Percentiles rank a stretch among this genome's conserved stretches.
Evolutionary conservation across 2,329 filamentous ascomycete species (phyloP).

Genomic region (Cladosporium phlei): DNA sequence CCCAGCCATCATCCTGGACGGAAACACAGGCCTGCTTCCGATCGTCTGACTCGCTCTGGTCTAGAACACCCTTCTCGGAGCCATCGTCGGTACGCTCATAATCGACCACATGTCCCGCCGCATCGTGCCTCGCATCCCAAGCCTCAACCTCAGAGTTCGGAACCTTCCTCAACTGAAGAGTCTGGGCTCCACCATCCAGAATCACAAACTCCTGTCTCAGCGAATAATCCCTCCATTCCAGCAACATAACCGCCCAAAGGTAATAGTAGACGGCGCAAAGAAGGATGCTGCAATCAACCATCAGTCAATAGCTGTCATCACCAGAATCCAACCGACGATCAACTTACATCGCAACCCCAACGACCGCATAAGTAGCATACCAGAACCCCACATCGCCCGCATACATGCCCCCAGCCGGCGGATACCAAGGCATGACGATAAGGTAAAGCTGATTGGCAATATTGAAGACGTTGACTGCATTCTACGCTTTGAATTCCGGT

Average conservation of each 20-base stretch:
- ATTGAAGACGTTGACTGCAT: conserved; percentile 54
- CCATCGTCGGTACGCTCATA: background rate
- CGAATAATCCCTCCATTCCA: conserved; percentile 48
- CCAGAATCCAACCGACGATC: background rate
- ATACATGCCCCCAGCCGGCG: conserved; percentile 55
- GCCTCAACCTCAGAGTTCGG: conserved; percentile 44
- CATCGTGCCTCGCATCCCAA: conserved; percentile 59
- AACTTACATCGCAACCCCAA: conserved; percentile 60
- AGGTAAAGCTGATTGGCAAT: conserved; percentile 57
- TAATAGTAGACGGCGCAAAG: conserved; percentile 55
- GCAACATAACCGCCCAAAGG: conserved; percentile 54
- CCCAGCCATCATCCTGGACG: no score
- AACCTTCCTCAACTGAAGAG: conserved; percentile 52
- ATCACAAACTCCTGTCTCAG: conserved; percentile 53
- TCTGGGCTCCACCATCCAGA: conserved; percentile 46
- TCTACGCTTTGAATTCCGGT: conserved; percentile 56
- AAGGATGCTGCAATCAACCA: conserved; percentile 38
- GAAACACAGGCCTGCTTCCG: no score
- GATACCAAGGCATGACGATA: conserved; percentile 69
- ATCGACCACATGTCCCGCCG: conserved; percentile 17
- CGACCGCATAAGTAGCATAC: conserved; percentile 65
- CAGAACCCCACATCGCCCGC: conserved; percentile 67
- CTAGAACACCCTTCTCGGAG: background rate
- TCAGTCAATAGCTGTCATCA: conserved; percentile 36
- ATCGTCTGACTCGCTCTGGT: no score